phyloP scores from a whole-genome alignment of 345 rosid genomes.

The sweet orange (Citrus sinensis) region DNA sequence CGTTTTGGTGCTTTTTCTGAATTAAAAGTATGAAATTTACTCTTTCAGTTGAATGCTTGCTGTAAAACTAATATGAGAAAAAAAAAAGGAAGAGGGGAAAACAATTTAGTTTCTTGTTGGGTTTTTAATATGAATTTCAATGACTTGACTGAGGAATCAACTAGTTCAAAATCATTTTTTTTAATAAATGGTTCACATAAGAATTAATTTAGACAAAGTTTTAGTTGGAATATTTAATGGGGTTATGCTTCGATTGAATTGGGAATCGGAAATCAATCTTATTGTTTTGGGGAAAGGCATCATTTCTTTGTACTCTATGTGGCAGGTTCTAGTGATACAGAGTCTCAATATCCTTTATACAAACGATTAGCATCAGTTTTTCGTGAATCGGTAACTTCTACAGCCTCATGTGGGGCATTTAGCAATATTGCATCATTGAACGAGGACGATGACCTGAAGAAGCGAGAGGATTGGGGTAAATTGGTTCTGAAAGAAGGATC shows the following conservation, averaged over 20 bases:
- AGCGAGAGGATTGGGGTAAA: conserved; percentile 27
- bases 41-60: not conserved
- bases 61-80: too few relatives aligned
- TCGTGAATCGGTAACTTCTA: conserved; percentile 34
- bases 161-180: not conserved
- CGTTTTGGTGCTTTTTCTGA: not conserved
- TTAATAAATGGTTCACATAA: not conserved
- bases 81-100: too few relatives aligned
- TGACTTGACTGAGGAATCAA: not conserved
- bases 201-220: not conserved
- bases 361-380: conserved; percentile 43
- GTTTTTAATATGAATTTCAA: not conserved
- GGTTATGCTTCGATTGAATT: not conserved
- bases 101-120: not conserved
- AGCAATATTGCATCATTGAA: not conserved
- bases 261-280: not conserved
- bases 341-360: conserved; percentile 36
- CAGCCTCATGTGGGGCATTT: conserved; percentile 10
- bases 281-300: not conserved
- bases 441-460: conserved; percentile 15
- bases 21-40: not conserved
- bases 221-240: not conserved
- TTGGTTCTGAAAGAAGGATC: conserved; percentile 33
- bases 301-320: not conserved
- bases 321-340: conserved; percentile 15